phyloP scores from a whole-genome alignment of 2,329 filamentous ascomycete genomes.

The Epichloe brachyelytri region DNA sequence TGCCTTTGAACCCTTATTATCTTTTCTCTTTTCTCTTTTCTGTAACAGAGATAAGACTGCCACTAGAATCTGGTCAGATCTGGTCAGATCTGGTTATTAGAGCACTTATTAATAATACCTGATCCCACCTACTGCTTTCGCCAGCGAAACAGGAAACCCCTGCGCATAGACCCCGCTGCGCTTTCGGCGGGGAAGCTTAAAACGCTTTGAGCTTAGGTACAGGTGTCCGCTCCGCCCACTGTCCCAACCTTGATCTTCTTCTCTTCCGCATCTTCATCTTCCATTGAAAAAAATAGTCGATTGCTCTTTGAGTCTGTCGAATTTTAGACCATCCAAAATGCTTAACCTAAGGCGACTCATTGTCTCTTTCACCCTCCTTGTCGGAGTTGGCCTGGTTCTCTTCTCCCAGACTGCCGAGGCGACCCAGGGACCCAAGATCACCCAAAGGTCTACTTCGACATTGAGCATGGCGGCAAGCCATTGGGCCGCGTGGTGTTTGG shows the following conservation, averaged over 20 bases:
- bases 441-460: constrained; percentile 84
- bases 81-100: too few species aligned
- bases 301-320: background rate
- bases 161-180: constrained; percentile 2
- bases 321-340: constrained; percentile 40
- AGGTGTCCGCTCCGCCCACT: constrained; percentile 9
- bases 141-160: background rate
- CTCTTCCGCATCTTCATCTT: background rate
- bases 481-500: constrained; percentile 68
- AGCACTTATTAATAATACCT: too few species aligned
- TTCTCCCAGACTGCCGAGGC: constrained; percentile 64
- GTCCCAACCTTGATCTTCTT: background rate
- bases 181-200: constrained; percentile 10
- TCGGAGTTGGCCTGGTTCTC: constrained; percentile 62
- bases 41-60: too few species aligned
- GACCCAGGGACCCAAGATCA: constrained; percentile 85
- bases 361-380: constrained; percentile 60
- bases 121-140: too few species aligned
- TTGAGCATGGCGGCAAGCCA: constrained; percentile 60
- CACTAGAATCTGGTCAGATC: too few species aligned
- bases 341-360: constrained; percentile 59
- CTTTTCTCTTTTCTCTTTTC: too few species aligned
- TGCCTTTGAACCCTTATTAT: too few species aligned
- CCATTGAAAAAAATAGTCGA: background rate
- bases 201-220: constrained; percentile 8